Evolutionary conservation across 768 basidiomycete genomes (phyloP), one percentile per base, ranked within the genome.

Genomic region (Pholiota microspora): DNA sequence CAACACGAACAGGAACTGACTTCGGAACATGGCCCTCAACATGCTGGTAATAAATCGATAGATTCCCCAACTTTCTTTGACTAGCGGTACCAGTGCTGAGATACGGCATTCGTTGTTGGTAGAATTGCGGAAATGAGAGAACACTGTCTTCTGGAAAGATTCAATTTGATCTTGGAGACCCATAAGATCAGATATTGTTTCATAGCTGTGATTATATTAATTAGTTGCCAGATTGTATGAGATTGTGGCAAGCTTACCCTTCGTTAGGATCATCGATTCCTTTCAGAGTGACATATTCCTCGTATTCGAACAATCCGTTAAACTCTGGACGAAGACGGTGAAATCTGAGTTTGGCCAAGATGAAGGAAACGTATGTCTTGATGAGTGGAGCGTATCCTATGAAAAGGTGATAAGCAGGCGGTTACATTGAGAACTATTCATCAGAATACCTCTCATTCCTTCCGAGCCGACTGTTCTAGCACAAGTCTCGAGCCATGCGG

Each of bases 51-150:
- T 95, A 73, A 98, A 99, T 44, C 93, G 83, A 72, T 99, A 99
- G 54, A 99, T 99, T 32, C 96, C 96, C 86, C 95, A 99, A 63
- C 93, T 96, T 73, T 99, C 97, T 72, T 99, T 99, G 51, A 99
- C 97, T 10, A 98, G 80, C 21, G 97, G 96, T 2, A 99, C 97
- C 45, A 99, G 75, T 2, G 97, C 79, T 29, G 95, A 96, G 56
- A 99, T 99, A 25, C 95, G 88, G 70, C 95, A 97, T 72, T 99
- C 97, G 60, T 99, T 99, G 67, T 97, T 98, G 45, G 85, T 77
- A 15, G 93, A 93, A 57, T 88, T 84, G 51, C 86, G 80, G 76
- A 99, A 98, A 71, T 94, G 91, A 7, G 95, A 86, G 66, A 99
- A 98, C 55, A 98, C 87, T 78, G 96, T 88, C 72, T 94, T 94